Evolutionary conservation across 225 moss, liverwort and hornwort species (phyloP).

Genomic region (Thuidium tamariscinum): DNA sequence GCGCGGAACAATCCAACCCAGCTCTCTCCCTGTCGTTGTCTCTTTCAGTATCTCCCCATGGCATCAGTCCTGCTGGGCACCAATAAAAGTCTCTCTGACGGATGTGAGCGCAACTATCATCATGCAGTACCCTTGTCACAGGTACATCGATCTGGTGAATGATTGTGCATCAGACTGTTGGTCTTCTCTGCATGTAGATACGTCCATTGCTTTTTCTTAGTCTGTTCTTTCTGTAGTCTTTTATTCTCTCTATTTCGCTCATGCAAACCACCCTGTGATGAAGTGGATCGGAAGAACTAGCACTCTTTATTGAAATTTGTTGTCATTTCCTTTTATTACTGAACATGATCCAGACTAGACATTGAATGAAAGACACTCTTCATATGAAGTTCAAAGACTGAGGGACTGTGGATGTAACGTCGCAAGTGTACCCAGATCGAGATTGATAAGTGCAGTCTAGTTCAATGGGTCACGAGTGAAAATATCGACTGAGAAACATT

Average conservation of each 20-base stretch:
- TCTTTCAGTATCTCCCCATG: not conserved
- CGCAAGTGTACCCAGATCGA: not conserved
- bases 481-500: not conserved
- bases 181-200: not conserved
- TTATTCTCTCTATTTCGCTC: not conserved
- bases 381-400: not conserved
- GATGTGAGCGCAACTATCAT: not conserved
- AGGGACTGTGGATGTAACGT: not conserved
- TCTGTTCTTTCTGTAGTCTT: not conserved
- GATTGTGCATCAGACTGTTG: not conserved
- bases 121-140: not conserved
- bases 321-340: not conserved
- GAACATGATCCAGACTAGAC: not conserved
- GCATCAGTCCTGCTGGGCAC: not conserved
- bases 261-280: not conserved
- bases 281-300: not conserved
- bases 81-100: not conserved
- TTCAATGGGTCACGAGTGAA: not conserved
- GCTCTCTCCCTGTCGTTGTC: constrained; percentile 31
- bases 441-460: not conserved
- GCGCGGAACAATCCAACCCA: not conserved
- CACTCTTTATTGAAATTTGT: not conserved
- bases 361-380: too few relatives aligned
- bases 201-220: not conserved
- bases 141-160: not conserved